These are phyloP conservation scores for Globisporangium nodosum DNA, from an alignment of 352 stramenopile genomes.

Conservation along the genomic window DNA sequence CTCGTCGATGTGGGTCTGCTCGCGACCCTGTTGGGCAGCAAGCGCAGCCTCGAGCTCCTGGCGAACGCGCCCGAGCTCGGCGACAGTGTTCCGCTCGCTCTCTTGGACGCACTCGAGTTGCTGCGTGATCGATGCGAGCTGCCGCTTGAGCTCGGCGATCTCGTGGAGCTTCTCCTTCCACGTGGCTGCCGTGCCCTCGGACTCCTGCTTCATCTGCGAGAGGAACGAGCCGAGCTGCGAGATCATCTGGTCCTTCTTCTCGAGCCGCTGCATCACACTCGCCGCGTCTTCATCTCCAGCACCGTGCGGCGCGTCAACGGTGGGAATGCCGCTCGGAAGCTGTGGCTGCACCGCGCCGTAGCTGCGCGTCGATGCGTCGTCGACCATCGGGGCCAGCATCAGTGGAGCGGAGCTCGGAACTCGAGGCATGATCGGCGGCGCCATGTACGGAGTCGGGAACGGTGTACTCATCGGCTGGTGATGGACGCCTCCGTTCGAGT, in stretches of 20 bases:
- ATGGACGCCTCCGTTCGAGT: conserved; percentile 12
- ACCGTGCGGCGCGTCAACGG: not conserved
- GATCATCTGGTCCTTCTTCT: conserved; percentile 68
- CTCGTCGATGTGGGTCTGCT: conserved; percentile 39
- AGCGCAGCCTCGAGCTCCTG: conserved; percentile 31
- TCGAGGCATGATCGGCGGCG: conserved; percentile 6
- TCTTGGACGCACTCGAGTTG: conserved; percentile 31
- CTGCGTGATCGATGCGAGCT: conserved; percentile 27
- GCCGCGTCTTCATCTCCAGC: conserved; percentile 11
- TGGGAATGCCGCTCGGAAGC: not conserved
- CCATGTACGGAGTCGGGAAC: conserved; percentile 13
- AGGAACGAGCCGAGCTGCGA: conserved; percentile 63
- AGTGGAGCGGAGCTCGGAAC: conserved; percentile 3
- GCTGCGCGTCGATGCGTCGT: not conserved
- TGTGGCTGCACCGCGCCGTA: conserved; percentile 1
- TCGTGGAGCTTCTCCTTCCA: conserved; percentile 65
- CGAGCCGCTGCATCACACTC: conserved; percentile 22
- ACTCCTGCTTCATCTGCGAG: conserved; percentile 69
- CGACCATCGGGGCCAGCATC: not conserved
- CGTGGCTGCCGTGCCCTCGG: conserved; percentile 41
- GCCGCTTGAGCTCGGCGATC: conserved; percentile 36
- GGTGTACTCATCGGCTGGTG: conserved; percentile 13
- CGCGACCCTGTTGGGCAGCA: conserved; percentile 22
- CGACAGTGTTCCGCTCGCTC: conserved; percentile 24
- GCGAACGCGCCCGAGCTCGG: conserved; percentile 28